Evolutionary conservation across 768 basidiomycete species (phyloP).

Genomic region (Psilocybe azurescens): DNA sequence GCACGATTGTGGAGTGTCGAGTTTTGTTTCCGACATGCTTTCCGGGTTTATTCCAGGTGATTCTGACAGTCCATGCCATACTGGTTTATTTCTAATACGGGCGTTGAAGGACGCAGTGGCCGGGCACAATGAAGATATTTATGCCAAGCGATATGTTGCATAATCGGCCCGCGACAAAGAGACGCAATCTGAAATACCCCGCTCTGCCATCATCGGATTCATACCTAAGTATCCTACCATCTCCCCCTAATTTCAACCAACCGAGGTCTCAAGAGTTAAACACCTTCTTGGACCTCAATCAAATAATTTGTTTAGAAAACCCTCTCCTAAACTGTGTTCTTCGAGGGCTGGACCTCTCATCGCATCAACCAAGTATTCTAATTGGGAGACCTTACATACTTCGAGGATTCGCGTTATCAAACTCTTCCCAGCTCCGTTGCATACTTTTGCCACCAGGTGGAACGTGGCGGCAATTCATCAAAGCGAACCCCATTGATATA

Average conservation of each 20-base stretch:
- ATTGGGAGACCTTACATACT: neutral
- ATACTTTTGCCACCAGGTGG: neutral
- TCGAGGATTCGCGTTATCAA: neutral
- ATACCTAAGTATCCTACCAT: neutral
- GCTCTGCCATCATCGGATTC: neutral
- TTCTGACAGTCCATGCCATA: neutral
- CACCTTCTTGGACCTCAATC: neutral
- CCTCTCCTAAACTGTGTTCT: neutral
- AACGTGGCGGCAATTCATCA: neutral
- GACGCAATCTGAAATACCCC: neutral
- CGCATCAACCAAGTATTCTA: too few species aligned
- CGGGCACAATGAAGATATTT: neutral
- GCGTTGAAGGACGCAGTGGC: neutral
- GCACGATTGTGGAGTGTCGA: neutral
- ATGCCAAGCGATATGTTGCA: neutral
- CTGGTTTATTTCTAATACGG: neutral
- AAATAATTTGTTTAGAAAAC: neutral
- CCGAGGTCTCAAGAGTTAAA: neutral
- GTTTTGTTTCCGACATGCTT: neutral
- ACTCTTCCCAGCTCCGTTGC: neutral
- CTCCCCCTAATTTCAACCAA: neutral
- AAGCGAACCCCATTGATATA: conserved; percentile 1
- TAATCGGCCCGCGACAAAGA: neutral
- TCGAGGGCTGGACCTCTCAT: neutral
- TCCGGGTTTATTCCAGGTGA: neutral